Evolutionary conservation across 2,329 filamentous ascomycete species (phyloP).

Genomic region (Hymenoscyphus repandus): DNA sequence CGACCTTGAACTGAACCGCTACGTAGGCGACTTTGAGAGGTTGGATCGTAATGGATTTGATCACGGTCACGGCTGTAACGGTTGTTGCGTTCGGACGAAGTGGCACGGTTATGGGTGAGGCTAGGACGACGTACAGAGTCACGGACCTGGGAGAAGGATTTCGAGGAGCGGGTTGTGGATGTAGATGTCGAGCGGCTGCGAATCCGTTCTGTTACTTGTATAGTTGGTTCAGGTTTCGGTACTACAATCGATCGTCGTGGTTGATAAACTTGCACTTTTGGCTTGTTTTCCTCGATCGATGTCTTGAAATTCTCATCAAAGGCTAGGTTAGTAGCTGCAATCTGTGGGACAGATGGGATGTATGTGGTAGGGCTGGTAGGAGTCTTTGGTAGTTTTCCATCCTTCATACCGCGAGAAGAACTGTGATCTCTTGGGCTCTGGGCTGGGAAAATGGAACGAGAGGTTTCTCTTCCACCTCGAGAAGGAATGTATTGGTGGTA

Average conservation of each 20-base stretch:
- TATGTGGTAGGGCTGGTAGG: conserved; percentile 5
- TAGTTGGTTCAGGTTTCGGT: conserved; percentile 4
- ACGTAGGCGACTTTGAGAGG: conserved; percentile 9
- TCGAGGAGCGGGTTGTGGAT: conserved; percentile 5
- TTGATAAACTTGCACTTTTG: background rate
- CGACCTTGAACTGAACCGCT: conserved; percentile 19
- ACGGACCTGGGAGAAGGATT: conserved; percentile 6
- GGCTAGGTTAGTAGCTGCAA: background rate
- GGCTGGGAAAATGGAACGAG: conserved; percentile 14
- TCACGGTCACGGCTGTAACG: conserved; percentile 14
- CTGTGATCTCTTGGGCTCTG: conserved; percentile 3
- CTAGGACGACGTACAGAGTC: conserved; percentile 4
- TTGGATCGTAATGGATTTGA: conserved; percentile 18
- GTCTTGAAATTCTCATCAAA: background rate
- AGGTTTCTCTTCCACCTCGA: conserved; percentile 5
- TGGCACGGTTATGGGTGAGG: conserved; percentile 4
- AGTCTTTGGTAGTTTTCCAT: background rate
- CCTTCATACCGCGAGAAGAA: conserved; percentile 3
- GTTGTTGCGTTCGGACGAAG: background rate
- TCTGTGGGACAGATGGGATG: background rate
- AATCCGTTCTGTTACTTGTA: background rate
- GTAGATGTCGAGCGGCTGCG: conserved; percentile 10
- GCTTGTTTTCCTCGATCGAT: background rate
- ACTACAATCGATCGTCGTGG: background rate
- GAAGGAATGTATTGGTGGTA: conserved; percentile 6